Percentiles rank a stretch among this genome's conserved stretches.
phyloP scores from a whole-genome alignment of 2,329 filamentous ascomycete genomes.

The Colletotrichum salicis region DNA sequence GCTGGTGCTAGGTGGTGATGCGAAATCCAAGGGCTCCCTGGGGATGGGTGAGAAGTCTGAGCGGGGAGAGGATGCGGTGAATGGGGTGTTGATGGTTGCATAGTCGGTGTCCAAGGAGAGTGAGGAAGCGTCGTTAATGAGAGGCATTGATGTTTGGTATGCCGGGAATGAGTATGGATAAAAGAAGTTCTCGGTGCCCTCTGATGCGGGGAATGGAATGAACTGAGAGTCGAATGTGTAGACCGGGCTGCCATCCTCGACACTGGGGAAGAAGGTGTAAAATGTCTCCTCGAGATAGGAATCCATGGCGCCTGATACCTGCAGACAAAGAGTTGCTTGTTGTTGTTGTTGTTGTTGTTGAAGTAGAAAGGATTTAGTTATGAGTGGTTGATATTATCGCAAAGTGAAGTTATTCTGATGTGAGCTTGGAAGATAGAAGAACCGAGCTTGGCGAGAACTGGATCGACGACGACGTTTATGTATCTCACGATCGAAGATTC shows the following conservation, averaged over 20 bases:
- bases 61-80: background rate
- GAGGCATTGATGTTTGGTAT: constrained; percentile 2
- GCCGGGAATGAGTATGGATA: constrained; percentile 16
- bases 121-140: background rate
- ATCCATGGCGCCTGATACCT: constrained; percentile 15
- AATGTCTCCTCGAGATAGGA: constrained; percentile 20
- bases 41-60: constrained; percentile 12
- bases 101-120: background rate
- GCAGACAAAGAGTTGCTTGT: background rate
- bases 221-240: constrained; percentile 25
- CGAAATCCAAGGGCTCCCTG: constrained; percentile 5
- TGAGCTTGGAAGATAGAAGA: background rate
- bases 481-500: constrained; percentile 17
- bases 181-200: constrained; percentile 11
- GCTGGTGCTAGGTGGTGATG: constrained; percentile 9
- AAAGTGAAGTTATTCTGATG: background rate
- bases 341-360: background rate
- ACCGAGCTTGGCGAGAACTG: constrained; percentile 8
- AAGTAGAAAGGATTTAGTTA: background rate
- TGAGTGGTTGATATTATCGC: background rate
- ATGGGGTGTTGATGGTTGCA: background rate
- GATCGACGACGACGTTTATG: constrained; percentile 30
- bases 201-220: constrained; percentile 12
- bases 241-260: background rate
- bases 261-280: constrained; percentile 14